Evolutionary conservation across 768 basidiomycete genomes (phyloP), one percentile per base, ranked within the genome.

Genomic region (Russula virescens): DNA sequence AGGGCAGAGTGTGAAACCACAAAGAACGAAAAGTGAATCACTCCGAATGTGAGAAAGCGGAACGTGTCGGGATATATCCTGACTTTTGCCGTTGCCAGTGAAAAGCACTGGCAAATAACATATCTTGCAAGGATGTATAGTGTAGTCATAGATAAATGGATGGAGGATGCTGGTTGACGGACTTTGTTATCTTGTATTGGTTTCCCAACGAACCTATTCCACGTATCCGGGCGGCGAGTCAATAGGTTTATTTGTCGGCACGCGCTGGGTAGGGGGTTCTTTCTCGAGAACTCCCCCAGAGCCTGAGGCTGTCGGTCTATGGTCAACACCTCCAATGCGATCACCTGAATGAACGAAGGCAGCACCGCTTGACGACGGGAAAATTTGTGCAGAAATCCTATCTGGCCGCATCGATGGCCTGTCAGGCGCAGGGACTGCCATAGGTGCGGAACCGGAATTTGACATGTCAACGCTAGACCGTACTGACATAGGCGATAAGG

Each of bases 151-250:
- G 21, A 54, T 47, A 45, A 46, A n/a, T 21, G 45, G 18, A 31
- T 28, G 9, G 16, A 45, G 26, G 25, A 34, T 18, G 35, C 16
- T 5, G 18, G 14, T 35, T 34, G 34, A 14, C 21, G 8, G 11
- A 59, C 18, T 19, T 42, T 5, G n/a, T 10, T 21, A 40, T 50
- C 38, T 25, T 5, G 13, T 26, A 18, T 19, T 35, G 42, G 31
- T 23, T 45, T 45, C 19, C 38, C 28, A 35, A 25, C 21, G 34
- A 38, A 47, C 21, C 47, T 60, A 64, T n/a, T 38, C 63, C 23
- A n/a, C 53, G 28, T 64, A 64, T n/a, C 58, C 63, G 2, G 63
- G 63, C 4, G 63, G 63, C 6, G 63, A 38, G 0, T 64, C 63
- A 23, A 19, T 23, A 14, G 46, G 47, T 3, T 59, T 13, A 25